A percentile compares a stretch with the other conserved stretches of the same genome.
phyloP scores from a whole-genome alignment of 106 monocot species.

The Apostasia ramifera region DNA sequence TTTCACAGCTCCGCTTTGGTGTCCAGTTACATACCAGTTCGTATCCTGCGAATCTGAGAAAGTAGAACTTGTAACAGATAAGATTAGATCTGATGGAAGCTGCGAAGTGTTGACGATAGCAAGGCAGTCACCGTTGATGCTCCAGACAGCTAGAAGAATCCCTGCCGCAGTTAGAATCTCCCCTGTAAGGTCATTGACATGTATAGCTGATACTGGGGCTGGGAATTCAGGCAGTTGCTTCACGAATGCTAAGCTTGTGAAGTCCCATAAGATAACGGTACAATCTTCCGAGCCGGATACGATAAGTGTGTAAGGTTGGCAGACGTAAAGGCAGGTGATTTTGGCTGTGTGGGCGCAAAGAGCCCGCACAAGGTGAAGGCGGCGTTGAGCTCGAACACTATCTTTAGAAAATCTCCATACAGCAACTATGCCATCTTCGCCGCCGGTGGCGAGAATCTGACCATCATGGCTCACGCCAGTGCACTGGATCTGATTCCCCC shows the following conservation, averaged over 20 bases:
- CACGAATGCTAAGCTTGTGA: constrained; percentile 65
- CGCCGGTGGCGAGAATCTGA: constrained; percentile 79
- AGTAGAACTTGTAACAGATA: constrained; percentile 49
- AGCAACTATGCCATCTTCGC: constrained; percentile 70
- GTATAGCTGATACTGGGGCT: constrained; percentile 63
- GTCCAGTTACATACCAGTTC: constrained; percentile 91
- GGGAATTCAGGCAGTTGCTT: constrained; percentile 86
- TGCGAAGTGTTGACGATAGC: constrained; percentile 89
- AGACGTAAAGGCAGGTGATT: constrained; percentile 76
- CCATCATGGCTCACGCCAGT: constrained; percentile 88
- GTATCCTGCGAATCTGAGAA: constrained; percentile 88
- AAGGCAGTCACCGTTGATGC: constrained; percentile 91
- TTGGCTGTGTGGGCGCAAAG: constrained; percentile 82
- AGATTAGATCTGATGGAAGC: constrained; percentile 80
- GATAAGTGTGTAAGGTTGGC: constrained; percentile 81
- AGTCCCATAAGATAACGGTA: constrained; percentile 87
- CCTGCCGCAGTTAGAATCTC: constrained; percentile 90
- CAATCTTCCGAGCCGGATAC: constrained; percentile 85
- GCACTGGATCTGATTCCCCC: constrained; percentile 86
- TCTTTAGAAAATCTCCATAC: constrained; percentile 76
- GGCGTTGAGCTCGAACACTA: constrained; percentile 23
- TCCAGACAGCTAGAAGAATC: constrained; percentile 81
- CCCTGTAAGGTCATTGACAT: constrained; percentile 88
- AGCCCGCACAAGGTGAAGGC: constrained; percentile 36
- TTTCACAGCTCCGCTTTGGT: constrained; percentile 94